Conservation (phyloP, 257 asterid genomes). For the Lycium barbarum region DNA sequence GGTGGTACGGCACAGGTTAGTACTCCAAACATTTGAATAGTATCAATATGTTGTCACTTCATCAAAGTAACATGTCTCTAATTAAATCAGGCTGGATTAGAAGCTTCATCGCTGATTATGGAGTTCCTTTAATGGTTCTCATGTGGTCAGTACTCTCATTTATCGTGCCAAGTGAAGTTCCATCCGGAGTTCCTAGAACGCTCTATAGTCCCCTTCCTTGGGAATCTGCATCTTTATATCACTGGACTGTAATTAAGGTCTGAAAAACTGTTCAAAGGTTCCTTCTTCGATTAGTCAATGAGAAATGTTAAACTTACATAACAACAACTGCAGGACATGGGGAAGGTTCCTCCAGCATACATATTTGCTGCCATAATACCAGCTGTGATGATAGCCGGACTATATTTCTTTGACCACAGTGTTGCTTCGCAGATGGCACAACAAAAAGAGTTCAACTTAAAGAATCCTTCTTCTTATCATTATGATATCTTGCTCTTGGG, state of each 20-base stretch:
- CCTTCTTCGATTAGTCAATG: neutral
- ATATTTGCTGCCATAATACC: constrained; percentile 60
- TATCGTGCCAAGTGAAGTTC: constrained; percentile 27
- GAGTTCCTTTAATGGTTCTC: constrained; percentile 35
- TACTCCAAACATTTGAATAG: neutral
- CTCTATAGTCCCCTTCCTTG: constrained; percentile 34
- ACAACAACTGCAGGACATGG: constrained; percentile 59
- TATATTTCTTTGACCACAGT: constrained; percentile 71
- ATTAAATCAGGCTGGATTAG: constrained; percentile 16
- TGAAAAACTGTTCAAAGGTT: neutral
- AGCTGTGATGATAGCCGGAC: constrained; percentile 64
- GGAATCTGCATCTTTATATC: constrained; percentile 29
- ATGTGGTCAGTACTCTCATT: constrained; percentile 28
- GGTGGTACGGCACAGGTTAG: constrained; percentile 35
- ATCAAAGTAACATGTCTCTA: neutral
- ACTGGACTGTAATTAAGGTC: constrained; percentile 33
- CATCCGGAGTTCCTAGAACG: constrained; percentile 31
- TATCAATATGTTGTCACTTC: neutral
- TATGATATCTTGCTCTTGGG: constrained; percentile 65
- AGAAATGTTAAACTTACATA: neutral
- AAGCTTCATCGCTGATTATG: constrained; percentile 32
- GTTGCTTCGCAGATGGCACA: constrained; percentile 69
- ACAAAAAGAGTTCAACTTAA: constrained; percentile 67
- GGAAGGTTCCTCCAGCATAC: constrained; percentile 50
- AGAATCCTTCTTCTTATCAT: constrained; percentile 66